These are phyloP conservation scores for Vaccinium darrowii DNA, from an alignment of 148 eudicot genomes.

Conservation along the genomic window DNA sequence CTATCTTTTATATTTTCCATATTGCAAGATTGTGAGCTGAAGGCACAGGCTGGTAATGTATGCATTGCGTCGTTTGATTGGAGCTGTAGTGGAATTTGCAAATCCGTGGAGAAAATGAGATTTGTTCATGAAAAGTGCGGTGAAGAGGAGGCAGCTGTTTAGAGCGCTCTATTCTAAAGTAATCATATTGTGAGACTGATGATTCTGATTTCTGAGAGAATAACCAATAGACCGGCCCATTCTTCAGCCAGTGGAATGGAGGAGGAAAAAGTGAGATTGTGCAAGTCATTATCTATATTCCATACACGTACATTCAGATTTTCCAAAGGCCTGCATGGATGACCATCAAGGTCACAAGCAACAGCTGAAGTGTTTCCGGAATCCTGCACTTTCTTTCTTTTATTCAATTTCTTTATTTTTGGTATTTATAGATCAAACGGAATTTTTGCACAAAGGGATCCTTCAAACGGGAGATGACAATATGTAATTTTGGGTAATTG, in stretches of 20 bases:
- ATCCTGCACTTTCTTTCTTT: neutral
- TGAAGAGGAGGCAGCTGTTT: slow-evolving; percentile 57
- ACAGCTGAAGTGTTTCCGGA: neutral
- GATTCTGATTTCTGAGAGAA: slow-evolving; percentile 2
- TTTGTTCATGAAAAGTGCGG: slow-evolving; percentile 65
- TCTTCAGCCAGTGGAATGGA: neutral
- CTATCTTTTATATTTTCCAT: slow-evolving; percentile 8
- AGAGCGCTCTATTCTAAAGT: slow-evolving; percentile 48
- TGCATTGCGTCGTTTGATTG: slow-evolving; percentile 78
- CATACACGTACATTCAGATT: neutral
- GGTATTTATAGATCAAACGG: neutral
- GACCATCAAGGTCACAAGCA: neutral
- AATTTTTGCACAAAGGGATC: neutral
- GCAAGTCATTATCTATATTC: too few species aligned
- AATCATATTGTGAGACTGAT: neutral
- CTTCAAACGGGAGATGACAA: neutral
- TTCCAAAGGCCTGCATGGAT: neutral
- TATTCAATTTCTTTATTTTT: neutral
- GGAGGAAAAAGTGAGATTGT: neutral
- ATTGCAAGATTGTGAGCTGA: slow-evolving; percentile 66
- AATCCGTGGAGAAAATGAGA: slow-evolving; percentile 67
- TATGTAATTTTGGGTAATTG: neutral
- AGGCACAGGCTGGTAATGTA: slow-evolving; percentile 68
- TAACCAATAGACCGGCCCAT: neutral
- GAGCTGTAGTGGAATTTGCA: slow-evolving; percentile 84